Evolutionary conservation across 495 filamentous ascomycete genomes (phyloP).

Genomic region (Penicillium canariense): DNA sequence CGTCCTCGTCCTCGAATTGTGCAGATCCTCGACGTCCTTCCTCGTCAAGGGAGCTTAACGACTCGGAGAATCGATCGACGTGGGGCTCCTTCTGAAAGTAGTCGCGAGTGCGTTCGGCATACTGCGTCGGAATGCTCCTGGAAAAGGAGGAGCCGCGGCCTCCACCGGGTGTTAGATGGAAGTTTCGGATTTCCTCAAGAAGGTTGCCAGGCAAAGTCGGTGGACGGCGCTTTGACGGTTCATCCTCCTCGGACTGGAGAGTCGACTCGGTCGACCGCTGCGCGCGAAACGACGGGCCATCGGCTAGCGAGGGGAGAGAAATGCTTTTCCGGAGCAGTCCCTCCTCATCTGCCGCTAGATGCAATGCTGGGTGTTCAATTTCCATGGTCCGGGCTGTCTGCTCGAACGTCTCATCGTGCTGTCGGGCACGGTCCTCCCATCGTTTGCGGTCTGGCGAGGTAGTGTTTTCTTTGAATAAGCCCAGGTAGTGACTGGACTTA

Average conservation of each 20-base stretch:
- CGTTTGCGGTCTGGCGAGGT: slow-evolving; percentile 49
- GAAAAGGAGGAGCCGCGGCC: slow-evolving; percentile 53
- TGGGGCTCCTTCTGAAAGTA: slow-evolving; percentile 29
- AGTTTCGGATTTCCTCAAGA: slow-evolving; percentile 62
- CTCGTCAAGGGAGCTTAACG: slow-evolving; percentile 26
- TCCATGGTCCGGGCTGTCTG: slow-evolving; percentile 15
- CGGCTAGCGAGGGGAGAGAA: slow-evolving; percentile 33
- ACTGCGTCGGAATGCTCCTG: slow-evolving; percentile 51
- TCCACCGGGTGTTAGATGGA: slow-evolving; percentile 55
- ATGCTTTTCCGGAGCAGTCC: slow-evolving; percentile 29
- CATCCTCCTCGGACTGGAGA: slow-evolving; percentile 20
- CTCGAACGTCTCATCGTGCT: slow-evolving; percentile 30
- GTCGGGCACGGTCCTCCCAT: slow-evolving; percentile 35
- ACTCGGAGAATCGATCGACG: slow-evolving; percentile 21
- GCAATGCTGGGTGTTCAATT: slow-evolving; percentile 7
- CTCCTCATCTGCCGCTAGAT: slow-evolving; percentile 15
- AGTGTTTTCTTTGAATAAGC: slow-evolving; percentile 90
- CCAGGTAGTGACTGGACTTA: slow-evolving; percentile 89
- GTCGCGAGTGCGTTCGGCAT: slow-evolving; percentile 33
- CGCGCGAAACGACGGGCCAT: slow-evolving; percentile 27
- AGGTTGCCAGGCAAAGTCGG: slow-evolving; percentile 47
- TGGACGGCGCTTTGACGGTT: slow-evolving; percentile 26
- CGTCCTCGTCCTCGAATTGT: slow-evolving; percentile 72
- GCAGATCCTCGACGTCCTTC: slow-evolving; percentile 39
- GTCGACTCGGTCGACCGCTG: slow-evolving; percentile 2